Evolutionary conservation across 2,329 filamentous ascomycete species (phyloP).

Genomic region (Coniochaeta sp.): DNA sequence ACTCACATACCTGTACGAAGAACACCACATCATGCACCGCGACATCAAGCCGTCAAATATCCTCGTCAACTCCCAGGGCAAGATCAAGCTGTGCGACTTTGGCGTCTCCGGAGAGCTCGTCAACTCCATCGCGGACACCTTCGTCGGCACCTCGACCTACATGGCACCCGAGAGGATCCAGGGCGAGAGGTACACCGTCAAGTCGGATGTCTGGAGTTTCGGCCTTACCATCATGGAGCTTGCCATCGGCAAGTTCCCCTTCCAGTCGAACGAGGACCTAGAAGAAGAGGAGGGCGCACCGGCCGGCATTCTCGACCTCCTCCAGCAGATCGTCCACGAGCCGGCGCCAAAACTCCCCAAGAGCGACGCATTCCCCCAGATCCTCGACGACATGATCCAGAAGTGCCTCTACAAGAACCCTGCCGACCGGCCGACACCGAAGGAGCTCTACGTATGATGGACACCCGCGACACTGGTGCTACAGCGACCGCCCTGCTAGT

Average conservation of each 20-base stretch:
- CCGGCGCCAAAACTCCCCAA: slow-evolving; percentile 88
- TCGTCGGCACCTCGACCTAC: slow-evolving; percentile 97
- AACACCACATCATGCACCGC: slow-evolving; percentile 97
- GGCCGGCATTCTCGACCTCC: slow-evolving; percentile 87
- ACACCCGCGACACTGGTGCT: background rate
- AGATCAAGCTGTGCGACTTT: slow-evolving; percentile 97
- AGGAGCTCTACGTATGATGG: slow-evolving; percentile 76
- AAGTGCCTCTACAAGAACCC: slow-evolving; percentile 91
- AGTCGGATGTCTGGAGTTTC: slow-evolving; percentile 98
- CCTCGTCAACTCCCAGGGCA: slow-evolving; percentile 84
- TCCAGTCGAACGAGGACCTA: slow-evolving; percentile 64
- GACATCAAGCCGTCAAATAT: slow-evolving; percentile 99
- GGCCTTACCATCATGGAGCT: slow-evolving; percentile 93
- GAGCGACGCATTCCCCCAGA: slow-evolving; percentile 93
- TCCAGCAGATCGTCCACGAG: slow-evolving; percentile 97
- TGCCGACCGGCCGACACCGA: slow-evolving; percentile 80
- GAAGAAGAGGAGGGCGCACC: slow-evolving; percentile 74
- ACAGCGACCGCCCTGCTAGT: background rate
- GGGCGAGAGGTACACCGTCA: slow-evolving; percentile 93
- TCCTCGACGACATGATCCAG: slow-evolving; percentile 93
- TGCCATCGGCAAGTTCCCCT: slow-evolving; percentile 95
- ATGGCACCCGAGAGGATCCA: slow-evolving; percentile 99
- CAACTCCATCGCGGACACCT: slow-evolving; percentile 96
- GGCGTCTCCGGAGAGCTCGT: slow-evolving; percentile 97
- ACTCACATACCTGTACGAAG: slow-evolving; percentile 88